phyloP scores from a whole-genome alignment of 2,329 filamentous ascomycete genomes.

The Tolypocladium tundrense region DNA sequence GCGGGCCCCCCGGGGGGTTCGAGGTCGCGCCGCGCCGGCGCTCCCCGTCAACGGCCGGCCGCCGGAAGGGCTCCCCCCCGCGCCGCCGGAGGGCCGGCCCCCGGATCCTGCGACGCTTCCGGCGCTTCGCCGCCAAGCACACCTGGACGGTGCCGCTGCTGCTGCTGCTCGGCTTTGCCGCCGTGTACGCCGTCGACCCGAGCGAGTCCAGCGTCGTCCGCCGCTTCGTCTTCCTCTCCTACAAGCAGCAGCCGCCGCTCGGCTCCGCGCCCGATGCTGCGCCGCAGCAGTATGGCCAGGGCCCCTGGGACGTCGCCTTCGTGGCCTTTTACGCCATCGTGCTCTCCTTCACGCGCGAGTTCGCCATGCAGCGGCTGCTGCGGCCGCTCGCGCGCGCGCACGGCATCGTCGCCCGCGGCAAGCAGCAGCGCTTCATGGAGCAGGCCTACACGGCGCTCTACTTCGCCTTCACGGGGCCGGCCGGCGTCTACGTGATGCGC shows the following conservation, averaged over 20 bases:
- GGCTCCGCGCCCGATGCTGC: slow-evolving; percentile 14
- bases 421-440: slow-evolving; percentile 90
- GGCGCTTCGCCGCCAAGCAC: slow-evolving; percentile 39
- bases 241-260: slow-evolving; percentile 49
- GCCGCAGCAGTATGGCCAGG: slow-evolving; percentile 72
- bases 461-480: slow-evolving; percentile 72
- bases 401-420: slow-evolving; percentile 59
- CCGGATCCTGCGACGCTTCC: background rate
- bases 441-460: slow-evolving; percentile 92
- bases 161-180: slow-evolving; percentile 52
- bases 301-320: slow-evolving; percentile 75
- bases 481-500: slow-evolving; percentile 84
- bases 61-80: slow-evolving; percentile 34
- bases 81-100: slow-evolving; percentile 18
- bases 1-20: slow-evolving; percentile 33
- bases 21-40: slow-evolving; percentile 25
- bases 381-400: slow-evolving; percentile 61
- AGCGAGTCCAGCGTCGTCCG: slow-evolving; percentile 67
- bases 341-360: slow-evolving; percentile 87
- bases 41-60: slow-evolving; percentile 32
- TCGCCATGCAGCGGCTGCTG: slow-evolving; percentile 85
- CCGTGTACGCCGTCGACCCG: slow-evolving; percentile 66
- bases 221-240: slow-evolving; percentile 82
- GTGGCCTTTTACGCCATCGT: slow-evolving; percentile 84
- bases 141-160: slow-evolving; percentile 58